Evolutionary conservation across 495 filamentous ascomycete genomes (phyloP), one percentile per base, ranked within the genome.

Genomic region (Collariella sp.): DNA sequence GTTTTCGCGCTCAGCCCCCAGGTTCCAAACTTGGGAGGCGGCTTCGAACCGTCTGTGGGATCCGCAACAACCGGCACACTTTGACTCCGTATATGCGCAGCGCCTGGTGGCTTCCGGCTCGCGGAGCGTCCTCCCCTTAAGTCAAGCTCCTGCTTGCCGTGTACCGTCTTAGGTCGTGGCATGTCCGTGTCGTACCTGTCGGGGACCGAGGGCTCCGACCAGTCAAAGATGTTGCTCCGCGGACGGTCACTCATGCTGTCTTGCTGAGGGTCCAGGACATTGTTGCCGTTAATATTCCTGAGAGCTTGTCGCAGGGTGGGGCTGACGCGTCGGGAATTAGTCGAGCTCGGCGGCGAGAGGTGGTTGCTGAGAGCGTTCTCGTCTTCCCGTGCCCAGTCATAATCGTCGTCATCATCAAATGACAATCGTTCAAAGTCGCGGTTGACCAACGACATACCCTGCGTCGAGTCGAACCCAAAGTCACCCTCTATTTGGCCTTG

Each of bases 61-160:
- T 93, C 89, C 36, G 82, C 81, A 3, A 87, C 83, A 15, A 93
- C 80, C 0, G 93, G 93, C n/a, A 98, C 90, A 67, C 93, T 98
- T 63, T 96, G 90, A 63, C 93, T 96, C 44, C 93, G 83, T 42
- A 95, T 76, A 66, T 97, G 93, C 20, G 88, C 72, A 1, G 84
- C 80, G 57, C 76, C 87, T 31, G 89, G 85, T 15, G 81, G 82
- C 58, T 89, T 86, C 41, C 91, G 86, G 57, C 80, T 87, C 24
- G 80, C 72, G 23, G 83, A 71, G 48, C 88, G 83, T 58, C 88
- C 89, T 43, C 85, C 88, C 66, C 88, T 77, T 46, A 76, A 64
- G 56, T 88, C 81, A 46, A 77, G 74, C 62, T 83, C 79, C 67
- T 95, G 89, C 70, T 94, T 96, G 2, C 87, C 89, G 72, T 96